A percentile compares a stretch with the other conserved stretches of the same genome.
phyloP scores from a whole-genome alignment of 2,329 filamentous ascomycete species.

The Aspergillus novofumigatus region DNA sequence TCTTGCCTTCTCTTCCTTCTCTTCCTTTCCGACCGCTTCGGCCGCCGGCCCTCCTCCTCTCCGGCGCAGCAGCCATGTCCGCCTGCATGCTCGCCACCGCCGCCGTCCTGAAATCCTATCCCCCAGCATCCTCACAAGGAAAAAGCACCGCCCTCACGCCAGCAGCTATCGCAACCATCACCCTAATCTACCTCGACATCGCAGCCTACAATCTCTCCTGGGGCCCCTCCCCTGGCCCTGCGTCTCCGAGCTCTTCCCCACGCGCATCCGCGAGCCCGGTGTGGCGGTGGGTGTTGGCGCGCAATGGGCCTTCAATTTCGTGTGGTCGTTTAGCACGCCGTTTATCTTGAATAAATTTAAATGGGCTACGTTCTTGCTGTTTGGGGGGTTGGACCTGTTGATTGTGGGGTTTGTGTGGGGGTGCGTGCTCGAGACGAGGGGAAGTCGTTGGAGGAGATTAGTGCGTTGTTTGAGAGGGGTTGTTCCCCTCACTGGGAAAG shows the following conservation, averaged over 20 bases:
- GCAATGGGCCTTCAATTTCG: slow-evolving; percentile 41
- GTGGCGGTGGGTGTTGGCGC: slow-evolving; percentile 37
- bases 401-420: slow-evolving; percentile 48
- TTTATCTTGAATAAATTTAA: slow-evolving; percentile 45
- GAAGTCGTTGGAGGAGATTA: slow-evolving; percentile 53
- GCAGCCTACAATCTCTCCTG: slow-evolving; percentile 43
- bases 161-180: slow-evolving; percentile 49
- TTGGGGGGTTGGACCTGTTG: slow-evolving; percentile 42
- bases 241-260: slow-evolving; percentile 36
- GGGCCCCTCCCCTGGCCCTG: slow-evolving; percentile 40
- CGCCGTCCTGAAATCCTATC: slow-evolving; percentile 23
- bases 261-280: slow-evolving; percentile 37
- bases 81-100: slow-evolving; percentile 48
- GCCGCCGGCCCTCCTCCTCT: slow-evolving; percentile 50
- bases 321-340: slow-evolving; percentile 39
- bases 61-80: slow-evolving; percentile 42
- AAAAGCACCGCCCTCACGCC: slow-evolving; percentile 32
- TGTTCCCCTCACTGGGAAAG: background rate
- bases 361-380: slow-evolving; percentile 45
- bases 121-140: too few species aligned
- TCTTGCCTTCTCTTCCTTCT: slow-evolving; percentile 51
- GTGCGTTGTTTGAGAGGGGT: slow-evolving; percentile 49
- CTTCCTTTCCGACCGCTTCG: slow-evolving; percentile 50
- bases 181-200: slow-evolving; percentile 54
- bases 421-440: slow-evolving; percentile 53